Percentiles rank a stretch among this genome's conserved stretches.
These are phyloP conservation scores for Psophocarpus tetragonolobus DNA, from an alignment of 306 rosid species.

Conservation along the genomic window DNA sequence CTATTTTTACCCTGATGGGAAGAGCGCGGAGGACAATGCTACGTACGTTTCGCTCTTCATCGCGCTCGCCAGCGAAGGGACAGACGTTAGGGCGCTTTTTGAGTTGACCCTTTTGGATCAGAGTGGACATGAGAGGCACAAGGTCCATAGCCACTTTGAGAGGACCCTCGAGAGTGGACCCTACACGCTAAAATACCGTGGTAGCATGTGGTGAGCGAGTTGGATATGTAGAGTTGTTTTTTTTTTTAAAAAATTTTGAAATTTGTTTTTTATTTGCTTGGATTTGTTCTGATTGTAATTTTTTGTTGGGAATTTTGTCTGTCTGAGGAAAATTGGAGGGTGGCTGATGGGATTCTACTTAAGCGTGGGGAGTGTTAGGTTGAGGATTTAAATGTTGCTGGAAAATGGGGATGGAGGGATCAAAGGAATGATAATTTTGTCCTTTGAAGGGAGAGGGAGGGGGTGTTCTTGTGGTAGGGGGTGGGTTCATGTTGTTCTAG, in stretches of 20 bases:
- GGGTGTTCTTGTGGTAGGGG: too few species aligned
- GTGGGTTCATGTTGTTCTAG: neutral
- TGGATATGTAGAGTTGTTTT: neutral
- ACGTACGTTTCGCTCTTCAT: slow-evolving; percentile 79
- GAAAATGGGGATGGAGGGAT: neutral
- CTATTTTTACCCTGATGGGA: slow-evolving; percentile 89
- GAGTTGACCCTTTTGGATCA: slow-evolving; percentile 91
- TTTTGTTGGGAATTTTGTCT: neutral
- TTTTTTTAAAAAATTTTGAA: neutral
- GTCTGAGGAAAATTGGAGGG: neutral
- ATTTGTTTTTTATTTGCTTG: neutral
- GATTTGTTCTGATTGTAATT: neutral
- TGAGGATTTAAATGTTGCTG: neutral
- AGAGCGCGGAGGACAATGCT: slow-evolving; percentile 85
- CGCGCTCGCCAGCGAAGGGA: slow-evolving; percentile 90
- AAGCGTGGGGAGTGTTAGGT: neutral
- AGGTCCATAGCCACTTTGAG: slow-evolving; percentile 91
- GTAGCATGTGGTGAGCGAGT: slow-evolving; percentile 84
- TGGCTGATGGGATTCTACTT: neutral
- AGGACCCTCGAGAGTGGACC: slow-evolving; percentile 89
- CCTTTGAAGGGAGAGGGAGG: neutral
- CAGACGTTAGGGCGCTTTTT: slow-evolving; percentile 84
- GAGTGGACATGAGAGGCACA: slow-evolving; percentile 89
- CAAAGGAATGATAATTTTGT: neutral
- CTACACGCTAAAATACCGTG: slow-evolving; percentile 84